phyloP scores from a whole-genome alignment of 495 filamentous ascomycete species.

The Neurospora intermedia region DNA sequence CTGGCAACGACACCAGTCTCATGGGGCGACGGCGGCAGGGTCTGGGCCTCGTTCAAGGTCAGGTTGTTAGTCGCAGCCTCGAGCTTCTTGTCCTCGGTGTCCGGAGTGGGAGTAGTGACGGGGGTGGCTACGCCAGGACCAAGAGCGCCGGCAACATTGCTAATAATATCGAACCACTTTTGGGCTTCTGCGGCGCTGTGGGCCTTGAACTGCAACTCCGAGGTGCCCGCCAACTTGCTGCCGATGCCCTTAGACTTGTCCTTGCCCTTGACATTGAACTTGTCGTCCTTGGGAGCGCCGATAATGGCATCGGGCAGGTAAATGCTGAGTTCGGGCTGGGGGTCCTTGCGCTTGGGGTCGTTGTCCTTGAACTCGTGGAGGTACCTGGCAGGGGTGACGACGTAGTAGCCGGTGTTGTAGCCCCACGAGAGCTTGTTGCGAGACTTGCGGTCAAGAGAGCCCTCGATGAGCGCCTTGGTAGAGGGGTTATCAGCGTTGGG shows the following conservation, averaged over 20 bases:
- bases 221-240: conserved; percentile 40
- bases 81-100: conserved; percentile 9
- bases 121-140: conserved; percentile 14
- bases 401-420: conserved; percentile 76
- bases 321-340: conserved; percentile 73
- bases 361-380: conserved; percentile 94
- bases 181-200: conserved; percentile 62
- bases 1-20: background rate
- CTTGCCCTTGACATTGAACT: conserved; percentile 94
- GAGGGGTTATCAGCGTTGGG: conserved; percentile 76
- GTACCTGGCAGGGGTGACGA: conserved; percentile 74
- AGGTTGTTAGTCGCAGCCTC: conserved; percentile 5
- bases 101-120: conserved; percentile 7
- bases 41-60: conserved; percentile 3
- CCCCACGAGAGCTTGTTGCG: conserved; percentile 64
- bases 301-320: conserved; percentile 87
- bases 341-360: conserved; percentile 68
- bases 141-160: conserved; percentile 31
- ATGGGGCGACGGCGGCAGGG: conserved; percentile 7
- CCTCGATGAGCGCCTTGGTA: conserved; percentile 77
- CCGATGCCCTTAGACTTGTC: conserved; percentile 47
- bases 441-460: conserved; percentile 75
- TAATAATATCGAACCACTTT: conserved; percentile 72
- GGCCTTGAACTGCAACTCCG: conserved; percentile 51
- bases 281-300: conserved; percentile 61